Evolutionary conservation across 441 rosid genomes (phyloP), one percentile per base, ranked within the genome.

Genomic region (Metrosideros polymorpha): DNA sequence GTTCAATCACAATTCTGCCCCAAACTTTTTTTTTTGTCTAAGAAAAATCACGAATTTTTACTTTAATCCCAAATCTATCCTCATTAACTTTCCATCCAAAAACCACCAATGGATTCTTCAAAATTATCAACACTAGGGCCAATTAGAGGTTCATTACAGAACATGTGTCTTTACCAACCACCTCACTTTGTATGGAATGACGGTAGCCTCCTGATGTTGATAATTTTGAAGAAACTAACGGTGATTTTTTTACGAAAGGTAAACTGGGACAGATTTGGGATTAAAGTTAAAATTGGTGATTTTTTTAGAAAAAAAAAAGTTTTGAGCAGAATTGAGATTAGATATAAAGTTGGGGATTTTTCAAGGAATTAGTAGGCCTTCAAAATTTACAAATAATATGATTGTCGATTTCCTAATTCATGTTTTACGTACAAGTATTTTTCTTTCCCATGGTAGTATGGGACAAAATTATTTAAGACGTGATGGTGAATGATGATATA

Each of bases 281-380:
- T 35, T 0, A 35, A 7, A 3, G 45, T 19, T 18, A 10, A 66
- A 35, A 8, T 0, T 63, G 4, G 0, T 32, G 27, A 63, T 18
- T 66, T 66, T 35, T 35, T 9, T 6, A 9, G 22, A 19, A 18
- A 35, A 10, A 66, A 30, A 9, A 35, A 35, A 19, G 13, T 19
- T 19, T 9, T 1, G 7, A 7, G 12, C 7, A 22, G 2, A 35
- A 35, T 66, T 66, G 13, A 2, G 77, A 66, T 66, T 35, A 6
- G 8, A 66, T 66, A 7, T 5, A 66, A 66, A 66, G 10, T 19
- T 35, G 4, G 9, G 15, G 14, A 35, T 24, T 24, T 10, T 71
- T 35, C 22, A 71, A 13, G 79, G 47, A 39, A 39, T 9, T 39
- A 9, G 25, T 39, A 9, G 25, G 4, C 27, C 45, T 71, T 71